Conservation (phyloP, 2,329 filamentous ascomycete species). For the Botryotinia globosa region DNA sequence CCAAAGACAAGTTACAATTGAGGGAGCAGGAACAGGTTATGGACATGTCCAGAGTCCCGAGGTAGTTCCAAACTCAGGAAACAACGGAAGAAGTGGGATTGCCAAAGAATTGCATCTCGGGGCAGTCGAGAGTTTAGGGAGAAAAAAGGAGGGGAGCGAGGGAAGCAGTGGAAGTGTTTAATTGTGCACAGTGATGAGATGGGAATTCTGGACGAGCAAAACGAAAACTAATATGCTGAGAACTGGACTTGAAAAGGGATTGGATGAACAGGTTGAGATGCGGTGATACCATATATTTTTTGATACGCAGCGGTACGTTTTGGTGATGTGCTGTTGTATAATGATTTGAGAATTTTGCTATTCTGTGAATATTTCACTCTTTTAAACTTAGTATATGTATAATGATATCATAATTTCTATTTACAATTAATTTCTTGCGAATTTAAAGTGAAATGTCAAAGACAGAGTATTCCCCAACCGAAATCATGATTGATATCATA, state of each 20-base stretch:
- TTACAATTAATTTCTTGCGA: not conserved
- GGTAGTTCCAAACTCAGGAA: conserved; percentile 26
- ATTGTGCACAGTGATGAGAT: not conserved
- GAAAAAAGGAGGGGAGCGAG: conserved; percentile 10
- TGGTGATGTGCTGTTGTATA: not conserved
- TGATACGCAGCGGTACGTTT: not conserved
- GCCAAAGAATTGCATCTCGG: conserved; percentile 27
- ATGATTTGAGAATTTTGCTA: not conserved
- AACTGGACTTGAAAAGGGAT: not conserved
- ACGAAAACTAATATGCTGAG: not conserved
- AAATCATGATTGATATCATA: no score
- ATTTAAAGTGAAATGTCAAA: no score
- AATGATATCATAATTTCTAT: not conserved
- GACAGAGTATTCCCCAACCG: no score
- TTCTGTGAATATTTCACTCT: not conserved
- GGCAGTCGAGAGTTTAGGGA: conserved; percentile 25
- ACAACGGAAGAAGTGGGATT: conserved; percentile 25
- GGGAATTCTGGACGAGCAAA: not conserved
- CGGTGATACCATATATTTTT: not conserved
- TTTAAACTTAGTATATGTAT: not conserved
- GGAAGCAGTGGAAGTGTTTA: conserved; percentile 17
- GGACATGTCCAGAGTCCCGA: not conserved
- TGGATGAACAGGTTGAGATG: not conserved
- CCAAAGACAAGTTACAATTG: conserved; percentile 22
- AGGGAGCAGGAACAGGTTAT: conserved; percentile 26